Evolutionary conservation across 768 basidiomycete species (phyloP).

Genomic region (Paxillus rubicundulus): DNA sequence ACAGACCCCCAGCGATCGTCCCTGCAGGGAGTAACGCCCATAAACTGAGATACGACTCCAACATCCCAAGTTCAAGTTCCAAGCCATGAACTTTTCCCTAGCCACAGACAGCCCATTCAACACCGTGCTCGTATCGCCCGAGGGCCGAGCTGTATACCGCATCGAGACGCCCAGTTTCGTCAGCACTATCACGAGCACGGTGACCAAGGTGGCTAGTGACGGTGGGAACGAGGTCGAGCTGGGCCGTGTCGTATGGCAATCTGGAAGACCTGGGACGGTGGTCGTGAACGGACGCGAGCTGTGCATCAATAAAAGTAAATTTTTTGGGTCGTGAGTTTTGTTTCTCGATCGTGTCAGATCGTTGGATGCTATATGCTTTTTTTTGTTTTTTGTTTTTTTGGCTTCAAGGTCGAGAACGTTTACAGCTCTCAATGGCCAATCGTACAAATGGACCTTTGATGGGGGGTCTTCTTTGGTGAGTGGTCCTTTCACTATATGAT

Average conservation of each 20-base stretch:
- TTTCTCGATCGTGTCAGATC: too few species aligned
- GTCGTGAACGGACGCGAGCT: slow-evolving; percentile 28
- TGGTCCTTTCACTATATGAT: too few species aligned
- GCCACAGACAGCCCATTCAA: slow-evolving; percentile 32
- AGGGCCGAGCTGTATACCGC: slow-evolving; percentile 28
- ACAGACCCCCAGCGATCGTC: slow-evolving; percentile 17
- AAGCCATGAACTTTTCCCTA: slow-evolving; percentile 31
- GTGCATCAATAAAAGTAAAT: slow-evolving; percentile 21
- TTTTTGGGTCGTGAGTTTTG: slow-evolving; percentile 32
- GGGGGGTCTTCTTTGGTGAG: slow-evolving; percentile 27
- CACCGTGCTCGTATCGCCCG: slow-evolving; percentile 29
- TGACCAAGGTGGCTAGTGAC: slow-evolving; percentile 25
- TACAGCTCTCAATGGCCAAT: slow-evolving; percentile 33
- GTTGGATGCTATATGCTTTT: too few species aligned
- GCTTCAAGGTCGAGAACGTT: slow-evolving; percentile 32
- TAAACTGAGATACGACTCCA: slow-evolving; percentile 1
- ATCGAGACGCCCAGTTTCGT: slow-evolving; percentile 26
- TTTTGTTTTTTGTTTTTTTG: too few species aligned
- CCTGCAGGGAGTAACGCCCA: slow-evolving; percentile 8
- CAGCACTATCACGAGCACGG: slow-evolving; percentile 16
- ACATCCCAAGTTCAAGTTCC: not conserved
- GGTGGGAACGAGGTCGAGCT: slow-evolving; percentile 25
- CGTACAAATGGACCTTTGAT: slow-evolving; percentile 34
- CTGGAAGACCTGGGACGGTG: slow-evolving; percentile 27
- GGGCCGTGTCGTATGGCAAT: slow-evolving; percentile 30